phyloP scores from a whole-genome alignment of 345 rosid species.

The Mangifera indica region DNA sequence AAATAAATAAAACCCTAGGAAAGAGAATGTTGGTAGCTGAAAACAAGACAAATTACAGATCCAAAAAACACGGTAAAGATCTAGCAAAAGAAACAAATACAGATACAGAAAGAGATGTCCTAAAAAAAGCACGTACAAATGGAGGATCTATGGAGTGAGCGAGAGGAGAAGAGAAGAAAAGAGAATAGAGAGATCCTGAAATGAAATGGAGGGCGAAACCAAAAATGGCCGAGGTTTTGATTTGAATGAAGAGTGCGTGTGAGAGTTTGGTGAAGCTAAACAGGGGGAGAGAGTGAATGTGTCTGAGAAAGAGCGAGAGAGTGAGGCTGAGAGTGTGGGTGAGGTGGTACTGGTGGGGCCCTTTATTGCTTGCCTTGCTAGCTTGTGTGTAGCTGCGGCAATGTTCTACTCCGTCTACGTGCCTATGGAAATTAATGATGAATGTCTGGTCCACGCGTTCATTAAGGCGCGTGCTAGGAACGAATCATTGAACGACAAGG shows the following conservation, averaged over 20 bases:
- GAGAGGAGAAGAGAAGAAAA: neutral
- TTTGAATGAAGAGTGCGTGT: slow-evolving; percentile 11
- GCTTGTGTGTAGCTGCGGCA: slow-evolving; percentile 25
- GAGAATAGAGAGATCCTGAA: neutral
- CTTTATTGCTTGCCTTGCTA: slow-evolving; percentile 35
- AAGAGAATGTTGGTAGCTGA: slow-evolving; percentile 32
- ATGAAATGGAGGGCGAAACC: neutral
- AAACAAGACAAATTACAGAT: slow-evolving; percentile 38
- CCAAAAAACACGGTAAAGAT: slow-evolving; percentile 61
- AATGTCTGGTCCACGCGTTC: slow-evolving; percentile 29
- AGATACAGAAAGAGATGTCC: too few relatives aligned
- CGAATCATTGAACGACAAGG: slow-evolving; percentile 26
- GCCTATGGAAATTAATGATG: slow-evolving; percentile 22
- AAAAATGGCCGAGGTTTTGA: neutral
- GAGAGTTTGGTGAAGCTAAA: slow-evolving; percentile 14
- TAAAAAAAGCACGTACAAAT: neutral
- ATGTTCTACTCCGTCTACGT: slow-evolving; percentile 1
- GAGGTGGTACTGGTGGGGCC: slow-evolving; percentile 6
- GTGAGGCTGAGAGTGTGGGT: neutral
- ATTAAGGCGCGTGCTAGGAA: slow-evolving; percentile 13
- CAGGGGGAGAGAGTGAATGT: neutral
- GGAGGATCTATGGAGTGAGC: neutral
- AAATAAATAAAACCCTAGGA: slow-evolving; percentile 49
- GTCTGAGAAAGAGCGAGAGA: neutral
- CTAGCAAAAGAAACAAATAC: slow-evolving; percentile 14